phyloP scores from a whole-genome alignment of 352 stramenopile species.

The Globisporangium mamillatum region DNA sequence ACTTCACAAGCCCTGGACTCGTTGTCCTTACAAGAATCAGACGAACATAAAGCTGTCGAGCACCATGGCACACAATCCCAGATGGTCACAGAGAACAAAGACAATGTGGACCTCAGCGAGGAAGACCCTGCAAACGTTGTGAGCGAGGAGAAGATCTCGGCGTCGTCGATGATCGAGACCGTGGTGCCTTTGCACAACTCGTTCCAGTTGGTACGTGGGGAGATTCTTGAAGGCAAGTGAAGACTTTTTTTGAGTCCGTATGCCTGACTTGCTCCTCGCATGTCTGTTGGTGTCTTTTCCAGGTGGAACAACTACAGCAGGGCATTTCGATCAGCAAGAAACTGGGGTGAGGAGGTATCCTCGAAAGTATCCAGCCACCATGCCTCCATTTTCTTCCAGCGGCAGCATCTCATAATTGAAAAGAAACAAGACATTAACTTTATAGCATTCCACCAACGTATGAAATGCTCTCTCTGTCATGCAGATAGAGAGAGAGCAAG shows the following conservation, averaged over 20 bases:
- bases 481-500: background rate
- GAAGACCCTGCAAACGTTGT: conserved; percentile 40
- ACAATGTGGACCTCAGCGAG: conserved; percentile 5
- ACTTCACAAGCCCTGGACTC: background rate
- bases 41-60: background rate
- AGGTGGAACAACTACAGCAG: conserved; percentile 56
- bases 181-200: conserved; percentile 71
- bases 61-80: conserved; percentile 14
- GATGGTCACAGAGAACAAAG: conserved; percentile 16
- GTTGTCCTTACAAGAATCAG: background rate
- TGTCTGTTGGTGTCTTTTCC: background rate
- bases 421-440: conserved; percentile 7
- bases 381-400: background rate
- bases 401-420: background rate
- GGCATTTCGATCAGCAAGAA: conserved; percentile 49
- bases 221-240: background rate
- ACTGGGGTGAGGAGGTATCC: conserved; percentile 29
- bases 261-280: conserved; percentile 1
- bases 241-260: background rate
- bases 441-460: background rate
- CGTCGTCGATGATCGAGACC: conserved; percentile 72
- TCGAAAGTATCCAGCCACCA: background rate
- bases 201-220: conserved; percentile 49
- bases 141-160: conserved; percentile 54
- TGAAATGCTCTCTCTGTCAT: background rate